Conservation (phyloP, 371 early-diverging fungal species). For the Mortierella polycephala region DNA sequence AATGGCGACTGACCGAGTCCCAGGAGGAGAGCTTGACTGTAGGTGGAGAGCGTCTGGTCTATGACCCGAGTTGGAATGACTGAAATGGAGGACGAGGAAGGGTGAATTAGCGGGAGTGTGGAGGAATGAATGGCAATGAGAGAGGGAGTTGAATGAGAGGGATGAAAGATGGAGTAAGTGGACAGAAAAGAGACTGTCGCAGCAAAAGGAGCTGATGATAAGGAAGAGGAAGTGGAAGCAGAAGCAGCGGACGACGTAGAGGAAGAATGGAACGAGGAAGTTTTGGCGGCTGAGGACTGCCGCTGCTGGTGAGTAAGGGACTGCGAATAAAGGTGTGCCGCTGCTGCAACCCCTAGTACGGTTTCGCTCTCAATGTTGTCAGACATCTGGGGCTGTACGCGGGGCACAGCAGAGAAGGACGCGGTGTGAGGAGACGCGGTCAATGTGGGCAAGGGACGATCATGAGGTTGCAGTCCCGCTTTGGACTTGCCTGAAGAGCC, state of each 20-base stretch:
- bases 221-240: slow-evolving; percentile 8
- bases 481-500: too few species aligned
- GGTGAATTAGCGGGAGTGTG: background rate
- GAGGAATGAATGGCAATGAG: background rate
- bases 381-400: too few species aligned
- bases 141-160: background rate
- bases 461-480: too few species aligned
- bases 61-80: background rate
- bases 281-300: background rate
- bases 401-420: background rate
- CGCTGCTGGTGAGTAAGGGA: background rate
- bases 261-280: background rate
- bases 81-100: slow-evolving; percentile 5
- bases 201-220: slow-evolving; percentile 22
- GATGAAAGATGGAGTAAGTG: background rate
- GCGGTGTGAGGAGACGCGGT: background rate
- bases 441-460: background rate
- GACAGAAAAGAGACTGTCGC: slow-evolving; percentile 7
- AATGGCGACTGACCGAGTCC: slow-evolving; percentile 11
- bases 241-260: slow-evolving; percentile 14
- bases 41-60: background rate
- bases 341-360: background rate
- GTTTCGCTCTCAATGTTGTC: background rate
- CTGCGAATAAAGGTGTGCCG: background rate
- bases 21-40: slow-evolving; percentile 1